A percentile compares a stretch with the other conserved stretches of the same genome.
These are phyloP conservation scores for Globisporangium viniferum DNA, from an alignment of 352 stramenopile genomes.

Conservation along the genomic window DNA sequence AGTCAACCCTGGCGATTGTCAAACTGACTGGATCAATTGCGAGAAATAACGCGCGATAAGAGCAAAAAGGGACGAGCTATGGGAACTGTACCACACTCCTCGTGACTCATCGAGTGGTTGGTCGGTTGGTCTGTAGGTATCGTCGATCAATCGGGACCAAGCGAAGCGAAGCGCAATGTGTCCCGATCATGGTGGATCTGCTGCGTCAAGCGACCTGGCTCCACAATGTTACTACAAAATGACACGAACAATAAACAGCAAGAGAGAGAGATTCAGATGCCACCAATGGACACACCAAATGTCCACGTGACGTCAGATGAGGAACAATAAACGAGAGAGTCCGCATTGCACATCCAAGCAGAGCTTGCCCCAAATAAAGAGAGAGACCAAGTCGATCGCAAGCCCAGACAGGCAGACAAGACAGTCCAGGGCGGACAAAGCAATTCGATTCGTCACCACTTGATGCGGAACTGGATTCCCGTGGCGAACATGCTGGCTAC, in stretches of 20 bases:
- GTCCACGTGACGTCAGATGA: background rate
- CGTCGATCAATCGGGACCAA: background rate
- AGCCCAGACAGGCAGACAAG: background rate
- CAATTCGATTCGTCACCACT: background rate
- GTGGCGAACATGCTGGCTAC: background rate
- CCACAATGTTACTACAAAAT: background rate
- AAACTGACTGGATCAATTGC: background rate
- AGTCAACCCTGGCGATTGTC: background rate
- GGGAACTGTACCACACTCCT: background rate
- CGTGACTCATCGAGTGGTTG: background rate
- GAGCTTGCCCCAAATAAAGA: background rate
- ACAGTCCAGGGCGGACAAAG: background rate
- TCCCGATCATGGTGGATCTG: background rate
- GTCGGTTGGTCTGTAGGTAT: no score
- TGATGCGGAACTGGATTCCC: background rate
- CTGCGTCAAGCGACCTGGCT: background rate
- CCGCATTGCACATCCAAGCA: background rate
- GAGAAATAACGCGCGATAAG: background rate
- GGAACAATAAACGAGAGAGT: background rate
- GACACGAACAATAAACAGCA: background rate
- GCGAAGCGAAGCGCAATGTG: background rate
- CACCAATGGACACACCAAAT: background rate
- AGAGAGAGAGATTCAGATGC: background rate
- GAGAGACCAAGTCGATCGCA: background rate
- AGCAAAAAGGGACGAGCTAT: background rate